phyloP scores from a whole-genome alignment of 2,329 filamentous ascomycete species.

The Penicillium sp. region DNA sequence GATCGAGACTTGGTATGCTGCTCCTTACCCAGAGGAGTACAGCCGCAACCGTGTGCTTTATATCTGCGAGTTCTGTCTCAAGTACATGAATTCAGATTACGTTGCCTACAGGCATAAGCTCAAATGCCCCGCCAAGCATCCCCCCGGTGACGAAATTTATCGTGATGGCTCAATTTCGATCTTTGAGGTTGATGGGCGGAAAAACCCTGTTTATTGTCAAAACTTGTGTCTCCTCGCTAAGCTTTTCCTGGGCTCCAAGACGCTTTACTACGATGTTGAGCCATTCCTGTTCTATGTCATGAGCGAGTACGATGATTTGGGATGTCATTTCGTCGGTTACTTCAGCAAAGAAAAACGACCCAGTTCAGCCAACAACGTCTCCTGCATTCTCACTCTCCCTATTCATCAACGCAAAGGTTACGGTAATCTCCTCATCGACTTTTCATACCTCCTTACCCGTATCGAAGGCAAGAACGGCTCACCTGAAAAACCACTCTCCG shows the following conservation, averaged over 20 bases:
- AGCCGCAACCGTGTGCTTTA: constrained; percentile 95
- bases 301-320: constrained; percentile 82
- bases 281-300: constrained; percentile 99
- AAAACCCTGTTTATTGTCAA: constrained; percentile 93
- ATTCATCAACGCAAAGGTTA: constrained; percentile 98
- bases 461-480: constrained; percentile 93
- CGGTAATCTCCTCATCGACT: constrained; percentile 94
- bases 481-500: constrained; percentile 93
- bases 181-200: constrained; percentile 92
- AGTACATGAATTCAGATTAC: constrained; percentile 99
- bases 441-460: constrained; percentile 92
- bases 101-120: constrained; percentile 97
- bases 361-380: constrained; percentile 94
- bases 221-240: constrained; percentile 94
- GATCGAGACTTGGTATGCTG: constrained; percentile 98
- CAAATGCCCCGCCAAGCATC: constrained; percentile 95
- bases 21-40: constrained; percentile 97
- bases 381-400: constrained; percentile 90
- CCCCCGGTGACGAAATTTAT: constrained; percentile 96
- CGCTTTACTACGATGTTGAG: constrained; percentile 98
- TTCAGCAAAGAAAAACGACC: constrained; percentile 98
- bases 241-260: constrained; percentile 97
- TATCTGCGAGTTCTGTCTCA: constrained; percentile 98
- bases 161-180: constrained; percentile 91
- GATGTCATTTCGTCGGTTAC: constrained; percentile 96